Conservation (phyloP, 306 rosid species). For the Mimosa pudica region DNA sequence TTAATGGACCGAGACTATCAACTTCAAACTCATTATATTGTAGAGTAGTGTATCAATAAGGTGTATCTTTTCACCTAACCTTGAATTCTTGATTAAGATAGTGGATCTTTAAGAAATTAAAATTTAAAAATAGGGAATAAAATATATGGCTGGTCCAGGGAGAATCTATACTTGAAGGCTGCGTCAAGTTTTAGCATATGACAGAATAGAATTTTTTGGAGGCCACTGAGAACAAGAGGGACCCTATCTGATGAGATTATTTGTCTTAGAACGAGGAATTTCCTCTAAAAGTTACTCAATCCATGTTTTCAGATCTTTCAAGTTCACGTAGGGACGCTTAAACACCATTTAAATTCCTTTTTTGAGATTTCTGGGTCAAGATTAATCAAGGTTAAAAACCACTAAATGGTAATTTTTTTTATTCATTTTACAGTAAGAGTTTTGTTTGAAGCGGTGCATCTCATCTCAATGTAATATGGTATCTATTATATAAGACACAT, state of each 20-base stretch:
- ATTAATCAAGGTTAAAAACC: no score
- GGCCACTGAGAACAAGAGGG: conserved; percentile 5
- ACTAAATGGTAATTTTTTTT: no score
- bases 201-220: not conserved
- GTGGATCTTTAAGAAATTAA: not conserved
- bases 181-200: conserved; percentile 37
- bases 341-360: no score
- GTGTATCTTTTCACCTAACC: not conserved
- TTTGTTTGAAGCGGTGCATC: no score
- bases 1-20: not conserved
- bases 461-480: no score
- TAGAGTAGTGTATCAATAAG: not conserved
- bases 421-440: no score
- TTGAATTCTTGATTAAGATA: not conserved
- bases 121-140: not conserved
- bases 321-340: conserved; percentile 18
- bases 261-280: conserved; percentile 24
- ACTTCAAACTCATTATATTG: not conserved
- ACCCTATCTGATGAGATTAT: not conserved
- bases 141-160: not conserved
- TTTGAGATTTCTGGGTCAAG: no score
- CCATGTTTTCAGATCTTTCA: conserved; percentile 12
- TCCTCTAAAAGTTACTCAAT: conserved; percentile 19
- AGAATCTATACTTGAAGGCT: conserved; percentile 33
- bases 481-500: no score